A percentile compares a stretch with the other conserved stretches of the same genome.
These are phyloP conservation scores for Lachnellula cervina DNA, from an alignment of 2,329 filamentous ascomycete genomes.

Conservation along the genomic window DNA sequence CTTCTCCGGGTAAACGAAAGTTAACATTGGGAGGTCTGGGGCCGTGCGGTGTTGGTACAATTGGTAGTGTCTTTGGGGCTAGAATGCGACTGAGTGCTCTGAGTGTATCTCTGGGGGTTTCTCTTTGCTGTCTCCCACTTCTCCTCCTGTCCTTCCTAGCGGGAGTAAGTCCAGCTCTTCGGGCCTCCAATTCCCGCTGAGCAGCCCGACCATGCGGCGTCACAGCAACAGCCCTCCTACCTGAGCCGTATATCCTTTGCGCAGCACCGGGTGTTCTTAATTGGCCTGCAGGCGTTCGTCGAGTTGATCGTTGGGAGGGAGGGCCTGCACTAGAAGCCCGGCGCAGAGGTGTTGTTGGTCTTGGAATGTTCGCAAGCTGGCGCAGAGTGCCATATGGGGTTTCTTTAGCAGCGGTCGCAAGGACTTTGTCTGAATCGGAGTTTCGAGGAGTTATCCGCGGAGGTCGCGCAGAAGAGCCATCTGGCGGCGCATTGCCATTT, in stretches of 20 bases:
- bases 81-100: conserved; percentile 51
- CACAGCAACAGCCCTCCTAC: conserved; percentile 19
- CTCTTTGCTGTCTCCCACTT: conserved; percentile 51
- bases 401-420: conserved; percentile 15
- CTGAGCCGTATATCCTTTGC: conserved; percentile 21
- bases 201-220: conserved; percentile 61
- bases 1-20: conserved; percentile 21
- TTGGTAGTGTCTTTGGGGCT: conserved; percentile 38
- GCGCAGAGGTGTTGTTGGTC: conserved; percentile 29
- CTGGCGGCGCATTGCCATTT: not conserved
- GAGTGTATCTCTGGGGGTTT: conserved; percentile 50
- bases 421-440: conserved; percentile 17
- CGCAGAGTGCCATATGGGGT: conserved; percentile 26
- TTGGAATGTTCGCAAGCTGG: conserved; percentile 25
- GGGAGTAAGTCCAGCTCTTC: conserved; percentile 57
- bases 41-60: conserved; percentile 27
- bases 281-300: conserved; percentile 25
- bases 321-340: conserved; percentile 29
- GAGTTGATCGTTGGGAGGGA: conserved; percentile 23
- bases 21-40: conserved; percentile 9
- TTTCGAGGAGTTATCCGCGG: conserved; percentile 24
- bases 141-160: conserved; percentile 50
- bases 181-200: conserved; percentile 52
- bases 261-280: conserved; percentile 24
- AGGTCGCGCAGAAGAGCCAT: conserved; percentile 6